phyloP scores from a whole-genome alignment of 2,329 filamentous ascomycete genomes.

The Colletotrichum caudatum region DNA sequence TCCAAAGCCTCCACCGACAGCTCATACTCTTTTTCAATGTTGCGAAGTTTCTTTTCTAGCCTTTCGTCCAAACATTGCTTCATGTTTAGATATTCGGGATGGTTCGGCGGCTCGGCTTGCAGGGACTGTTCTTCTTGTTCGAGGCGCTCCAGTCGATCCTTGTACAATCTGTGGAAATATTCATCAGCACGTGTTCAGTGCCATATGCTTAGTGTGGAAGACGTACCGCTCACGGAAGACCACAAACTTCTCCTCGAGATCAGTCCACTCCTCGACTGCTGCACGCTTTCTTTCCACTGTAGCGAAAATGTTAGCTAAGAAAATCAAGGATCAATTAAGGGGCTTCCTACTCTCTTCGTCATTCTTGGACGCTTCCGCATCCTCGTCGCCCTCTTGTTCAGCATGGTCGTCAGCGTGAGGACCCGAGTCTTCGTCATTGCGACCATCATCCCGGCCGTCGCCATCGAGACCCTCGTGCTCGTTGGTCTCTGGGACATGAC shows the following conservation, averaged over 20 bases:
- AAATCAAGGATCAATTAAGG: background rate
- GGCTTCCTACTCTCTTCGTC: slow-evolving; percentile 72
- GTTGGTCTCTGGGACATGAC: slow-evolving; percentile 43
- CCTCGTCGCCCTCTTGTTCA: slow-evolving; percentile 69
- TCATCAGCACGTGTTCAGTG: slow-evolving; percentile 35
- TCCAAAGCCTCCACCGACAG: slow-evolving; percentile 81
- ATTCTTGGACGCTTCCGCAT: slow-evolving; percentile 70
- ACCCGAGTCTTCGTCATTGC: slow-evolving; percentile 57
- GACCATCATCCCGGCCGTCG: slow-evolving; percentile 48
- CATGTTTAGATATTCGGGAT: slow-evolving; percentile 92
- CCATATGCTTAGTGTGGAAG: background rate
- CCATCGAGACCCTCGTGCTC: slow-evolving; percentile 45
- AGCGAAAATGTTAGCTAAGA: slow-evolving; percentile 31
- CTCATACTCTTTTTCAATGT: slow-evolving; percentile 79
- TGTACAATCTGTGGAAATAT: slow-evolving; percentile 74
- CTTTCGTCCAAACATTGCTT: slow-evolving; percentile 87
- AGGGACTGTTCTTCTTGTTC: slow-evolving; percentile 77
- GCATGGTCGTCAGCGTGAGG: slow-evolving; percentile 67
- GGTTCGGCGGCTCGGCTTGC: slow-evolving; percentile 72
- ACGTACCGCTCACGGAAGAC: slow-evolving; percentile 82
- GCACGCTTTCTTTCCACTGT: slow-evolving; percentile 81
- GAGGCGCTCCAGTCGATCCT: slow-evolving; percentile 85
- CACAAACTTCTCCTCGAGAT: slow-evolving; percentile 90
- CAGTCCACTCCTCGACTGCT: slow-evolving; percentile 82
- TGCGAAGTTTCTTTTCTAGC: slow-evolving; percentile 81